Conservation (phyloP, 306 rosid genomes). For the cucumber (Cucumis sativus) region DNA sequence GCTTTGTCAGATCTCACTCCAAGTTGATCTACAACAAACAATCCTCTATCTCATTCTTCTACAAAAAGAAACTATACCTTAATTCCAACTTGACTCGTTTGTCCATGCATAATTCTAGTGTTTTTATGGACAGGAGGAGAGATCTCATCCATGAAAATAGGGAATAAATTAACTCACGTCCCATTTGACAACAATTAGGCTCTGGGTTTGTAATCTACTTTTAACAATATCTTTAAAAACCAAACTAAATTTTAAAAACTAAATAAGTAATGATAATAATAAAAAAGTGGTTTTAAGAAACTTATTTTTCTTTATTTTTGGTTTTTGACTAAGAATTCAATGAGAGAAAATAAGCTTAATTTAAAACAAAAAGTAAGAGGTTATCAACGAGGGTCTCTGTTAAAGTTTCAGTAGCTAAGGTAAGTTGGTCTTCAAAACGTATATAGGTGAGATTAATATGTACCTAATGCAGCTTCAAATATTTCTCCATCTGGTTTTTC, state of each 20-base stretch:
- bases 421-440: no score
- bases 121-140: background rate
- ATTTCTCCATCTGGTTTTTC: constrained; percentile 87
- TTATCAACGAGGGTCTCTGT: no score
- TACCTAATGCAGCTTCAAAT: constrained; percentile 86
- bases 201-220: no score
- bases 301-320: no score
- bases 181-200: no score
- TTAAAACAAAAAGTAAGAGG: no score
- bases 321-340: no score
- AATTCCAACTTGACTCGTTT: background rate
- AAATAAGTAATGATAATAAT: no score
- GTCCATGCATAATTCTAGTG: background rate
- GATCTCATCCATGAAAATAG: background rate
- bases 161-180: background rate
- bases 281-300: no score
- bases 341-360: no score
- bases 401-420: background rate
- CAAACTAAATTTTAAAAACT: no score
- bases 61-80: background rate
- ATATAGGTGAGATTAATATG: background rate
- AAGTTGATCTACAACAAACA: constrained; percentile 43
- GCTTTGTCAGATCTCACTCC: constrained; percentile 55
- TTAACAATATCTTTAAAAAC: no score
- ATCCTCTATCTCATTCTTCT: background rate